Conservation (phyloP, 108 stramenopile genomes). For the Aurantiochytrium sp. region DNA sequence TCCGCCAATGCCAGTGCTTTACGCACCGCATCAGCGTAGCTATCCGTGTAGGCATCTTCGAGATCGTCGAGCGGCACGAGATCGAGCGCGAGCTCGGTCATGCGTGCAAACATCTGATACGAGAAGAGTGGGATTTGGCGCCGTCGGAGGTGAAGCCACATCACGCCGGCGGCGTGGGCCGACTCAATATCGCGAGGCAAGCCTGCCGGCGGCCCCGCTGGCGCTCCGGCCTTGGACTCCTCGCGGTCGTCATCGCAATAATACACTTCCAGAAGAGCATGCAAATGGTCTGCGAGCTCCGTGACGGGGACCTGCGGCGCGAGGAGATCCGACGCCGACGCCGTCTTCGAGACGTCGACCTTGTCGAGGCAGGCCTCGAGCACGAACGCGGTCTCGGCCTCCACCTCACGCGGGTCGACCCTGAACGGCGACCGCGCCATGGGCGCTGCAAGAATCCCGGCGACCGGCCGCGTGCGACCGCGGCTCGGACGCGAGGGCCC, state of each 20-base stretch:
- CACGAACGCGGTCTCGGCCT: background rate
- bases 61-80: background rate
- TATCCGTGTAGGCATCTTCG: background rate
- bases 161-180: background rate
- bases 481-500: too few relatives aligned
- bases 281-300: background rate
- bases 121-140: background rate
- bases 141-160: background rate
- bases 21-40: background rate
- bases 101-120: background rate
- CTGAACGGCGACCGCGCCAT: background rate
- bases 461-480: too few relatives aligned
- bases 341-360: background rate
- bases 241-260: background rate
- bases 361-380: background rate
- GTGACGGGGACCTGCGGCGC: constrained; percentile 27
- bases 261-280: background rate
- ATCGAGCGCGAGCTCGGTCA: background rate
- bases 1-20: background rate
- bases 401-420: background rate
- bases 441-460: background rate
- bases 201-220: background rate
- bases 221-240: background rate
- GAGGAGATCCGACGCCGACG: background rate
- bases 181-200: background rate